Evolutionary conservation across 768 basidiomycete genomes (phyloP).

Genomic region (Calocera viscosa): DNA sequence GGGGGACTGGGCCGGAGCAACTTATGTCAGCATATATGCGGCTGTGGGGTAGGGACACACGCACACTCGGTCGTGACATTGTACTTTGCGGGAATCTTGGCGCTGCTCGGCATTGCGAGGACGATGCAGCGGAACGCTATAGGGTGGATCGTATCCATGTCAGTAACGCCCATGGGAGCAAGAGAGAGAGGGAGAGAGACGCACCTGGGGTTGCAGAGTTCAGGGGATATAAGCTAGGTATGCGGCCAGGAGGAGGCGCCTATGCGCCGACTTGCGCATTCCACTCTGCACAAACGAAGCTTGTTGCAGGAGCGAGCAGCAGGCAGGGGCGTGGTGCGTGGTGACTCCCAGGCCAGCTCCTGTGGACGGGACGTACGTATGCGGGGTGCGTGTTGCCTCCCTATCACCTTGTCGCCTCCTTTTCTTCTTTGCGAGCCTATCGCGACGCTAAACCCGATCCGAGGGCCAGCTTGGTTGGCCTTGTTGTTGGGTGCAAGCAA

Average conservation of each 20-base stretch:
- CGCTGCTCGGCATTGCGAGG: constrained; percentile 5
- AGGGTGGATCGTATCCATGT: not conserved
- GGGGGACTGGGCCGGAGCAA: constrained; percentile 18
- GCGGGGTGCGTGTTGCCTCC: not conserved
- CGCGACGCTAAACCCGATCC: not conserved
- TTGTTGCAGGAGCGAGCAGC: not conserved
- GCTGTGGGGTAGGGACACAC: constrained; percentile 16
- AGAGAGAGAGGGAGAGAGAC: constrained; percentile 7
- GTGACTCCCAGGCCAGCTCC: not conserved
- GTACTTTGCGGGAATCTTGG: constrained; percentile 37
- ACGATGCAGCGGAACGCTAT: not conserved
- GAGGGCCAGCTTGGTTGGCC: not conserved
- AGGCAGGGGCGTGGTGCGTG: not conserved
- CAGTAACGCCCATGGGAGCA: constrained; percentile 13
- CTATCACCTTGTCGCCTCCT: not conserved
- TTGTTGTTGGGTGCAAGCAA: not conserved
- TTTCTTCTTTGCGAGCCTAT: not conserved
- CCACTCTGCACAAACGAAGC: too few species aligned
- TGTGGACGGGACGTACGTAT: not conserved
- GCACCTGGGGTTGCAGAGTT: not conserved
- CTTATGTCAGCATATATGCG: not conserved
- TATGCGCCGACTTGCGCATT: not conserved
- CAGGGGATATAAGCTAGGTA: not conserved
- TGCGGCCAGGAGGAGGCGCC: not conserved
- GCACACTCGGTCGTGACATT: constrained; percentile 44